Evolutionary conservation across 2,329 filamentous ascomycete genomes (phyloP).

Genomic region (Aspergillus pseudoviridinutans): DNA sequence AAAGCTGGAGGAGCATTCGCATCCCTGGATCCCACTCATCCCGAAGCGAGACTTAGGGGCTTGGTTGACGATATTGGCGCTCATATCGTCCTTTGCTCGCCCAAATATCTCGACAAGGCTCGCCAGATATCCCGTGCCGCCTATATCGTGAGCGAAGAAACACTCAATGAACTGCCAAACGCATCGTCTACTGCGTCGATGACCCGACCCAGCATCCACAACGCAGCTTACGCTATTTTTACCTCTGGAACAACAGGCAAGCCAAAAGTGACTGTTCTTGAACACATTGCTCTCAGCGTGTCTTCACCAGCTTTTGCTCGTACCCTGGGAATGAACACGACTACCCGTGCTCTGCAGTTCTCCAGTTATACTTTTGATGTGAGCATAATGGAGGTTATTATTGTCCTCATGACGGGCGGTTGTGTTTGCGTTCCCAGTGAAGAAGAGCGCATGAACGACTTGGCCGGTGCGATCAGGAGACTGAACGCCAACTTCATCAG

Average conservation of each 20-base stretch:
- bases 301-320: slow-evolving; percentile 50
- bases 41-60: slow-evolving; percentile 32
- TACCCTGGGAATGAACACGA: slow-evolving; percentile 47
- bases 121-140: slow-evolving; percentile 24
- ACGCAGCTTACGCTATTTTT: slow-evolving; percentile 58
- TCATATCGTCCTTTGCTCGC: slow-evolving; percentile 32
- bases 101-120: slow-evolving; percentile 25
- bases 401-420: slow-evolving; percentile 53
- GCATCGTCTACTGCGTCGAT: slow-evolving; percentile 14
- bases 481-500: slow-evolving; percentile 53
- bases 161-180: slow-evolving; percentile 24
- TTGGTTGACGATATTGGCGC: slow-evolving; percentile 35
- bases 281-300: slow-evolving; percentile 57
- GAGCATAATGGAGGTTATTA: slow-evolving; percentile 52
- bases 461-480: slow-evolving; percentile 48
- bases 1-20: slow-evolving; percentile 43
- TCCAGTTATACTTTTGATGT: slow-evolving; percentile 56
- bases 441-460: slow-evolving; percentile 47
- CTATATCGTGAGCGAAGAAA: slow-evolving; percentile 25
- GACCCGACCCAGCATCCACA: slow-evolving; percentile 17
- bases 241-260: slow-evolving; percentile 55
- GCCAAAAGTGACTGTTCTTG: slow-evolving; percentile 60
- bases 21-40: slow-evolving; percentile 39
- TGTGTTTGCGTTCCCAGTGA: slow-evolving; percentile 57
- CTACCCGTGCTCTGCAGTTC: slow-evolving; percentile 57